Evolutionary conservation across 441 rosid genomes (phyloP).

Genomic region (Bruguiera hainesii): DNA sequence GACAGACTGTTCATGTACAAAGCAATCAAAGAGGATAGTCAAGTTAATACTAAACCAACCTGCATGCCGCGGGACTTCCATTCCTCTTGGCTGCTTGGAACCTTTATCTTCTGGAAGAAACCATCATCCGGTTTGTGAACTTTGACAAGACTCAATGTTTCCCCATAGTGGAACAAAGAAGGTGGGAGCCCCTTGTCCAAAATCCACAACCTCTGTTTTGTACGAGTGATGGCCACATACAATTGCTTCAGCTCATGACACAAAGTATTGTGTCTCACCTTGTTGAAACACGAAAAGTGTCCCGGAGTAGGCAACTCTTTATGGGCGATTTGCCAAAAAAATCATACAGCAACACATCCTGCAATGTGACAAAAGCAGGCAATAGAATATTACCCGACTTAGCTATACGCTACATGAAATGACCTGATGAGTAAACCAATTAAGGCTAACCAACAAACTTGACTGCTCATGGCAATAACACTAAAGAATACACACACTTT

Average conservation of each 20-base stretch:
- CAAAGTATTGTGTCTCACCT: conserved; percentile 36
- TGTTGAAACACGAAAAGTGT: conserved; percentile 32
- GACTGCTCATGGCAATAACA: background rate
- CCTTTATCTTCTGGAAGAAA: conserved; percentile 45
- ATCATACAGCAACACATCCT: conserved; percentile 53
- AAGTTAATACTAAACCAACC: conserved; percentile 25
- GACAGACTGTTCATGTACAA: no score
- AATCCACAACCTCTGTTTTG: conserved; percentile 52
- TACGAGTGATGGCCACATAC: conserved; percentile 57
- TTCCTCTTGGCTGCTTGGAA: conserved; percentile 46
- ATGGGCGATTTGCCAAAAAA: conserved; percentile 51
- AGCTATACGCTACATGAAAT: no score
- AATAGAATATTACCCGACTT: background rate
- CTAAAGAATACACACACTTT: background rate
- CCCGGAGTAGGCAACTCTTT: conserved; percentile 24
- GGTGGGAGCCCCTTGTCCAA: conserved; percentile 37
- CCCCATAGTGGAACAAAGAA: conserved; percentile 53
- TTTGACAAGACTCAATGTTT: conserved; percentile 35
- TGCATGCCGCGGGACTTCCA: conserved; percentile 48
- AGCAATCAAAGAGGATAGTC: no score
- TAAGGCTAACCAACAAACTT: no score
- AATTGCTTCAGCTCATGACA: conserved; percentile 61
- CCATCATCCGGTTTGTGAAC: conserved; percentile 34
- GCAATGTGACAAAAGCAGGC: background rate
- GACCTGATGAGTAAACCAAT: no score